Conservation (phyloP, 371 early-diverging fungal species). For the Mycotypha africana region DNA sequence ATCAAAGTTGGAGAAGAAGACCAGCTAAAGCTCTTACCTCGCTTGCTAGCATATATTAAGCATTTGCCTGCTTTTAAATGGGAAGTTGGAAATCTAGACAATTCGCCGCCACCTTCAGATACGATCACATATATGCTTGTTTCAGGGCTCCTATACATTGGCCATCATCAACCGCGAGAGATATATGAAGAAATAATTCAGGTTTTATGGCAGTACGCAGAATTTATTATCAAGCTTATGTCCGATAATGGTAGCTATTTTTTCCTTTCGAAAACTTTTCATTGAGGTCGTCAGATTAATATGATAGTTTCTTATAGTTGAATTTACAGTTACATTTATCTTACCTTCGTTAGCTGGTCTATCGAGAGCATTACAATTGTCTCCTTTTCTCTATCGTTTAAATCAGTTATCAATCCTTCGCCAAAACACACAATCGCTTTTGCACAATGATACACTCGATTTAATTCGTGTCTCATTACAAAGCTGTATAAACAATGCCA, state of each 20-base stretch:
- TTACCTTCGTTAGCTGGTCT: conserved; percentile 65
- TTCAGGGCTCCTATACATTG: conserved; percentile 47
- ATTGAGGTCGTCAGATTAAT: no score
- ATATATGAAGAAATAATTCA: conserved; percentile 33
- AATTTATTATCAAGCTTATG: conserved; percentile 14
- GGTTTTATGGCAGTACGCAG: conserved; percentile 22
- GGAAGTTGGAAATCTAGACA: conserved; percentile 20
- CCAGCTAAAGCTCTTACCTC: conserved; percentile 22
- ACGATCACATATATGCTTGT: conserved; percentile 36
- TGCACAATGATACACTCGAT: conserved; percentile 49
- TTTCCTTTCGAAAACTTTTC: neutral
- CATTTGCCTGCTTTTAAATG: conserved; percentile 30
- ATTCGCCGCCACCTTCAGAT: conserved; percentile 35
- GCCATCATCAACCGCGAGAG: conserved; percentile 26
- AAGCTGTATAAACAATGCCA: conserved; percentile 35
- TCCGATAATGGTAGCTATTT: conserved; percentile 15
- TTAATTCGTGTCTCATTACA: conserved; percentile 50
- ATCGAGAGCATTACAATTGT: conserved; percentile 55
- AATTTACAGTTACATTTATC: conserved; percentile 54
- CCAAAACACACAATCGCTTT: conserved; percentile 44
- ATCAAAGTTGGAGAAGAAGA: conserved; percentile 23
- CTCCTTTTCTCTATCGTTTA: conserved; percentile 47
- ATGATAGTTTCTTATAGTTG: conserved; percentile 19
- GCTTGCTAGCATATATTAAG: conserved; percentile 29
- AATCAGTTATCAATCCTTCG: conserved; percentile 43